Evolutionary conservation across 202 grass and related monocot species (phyloP).

Genomic region (Carex arenaria): DNA sequence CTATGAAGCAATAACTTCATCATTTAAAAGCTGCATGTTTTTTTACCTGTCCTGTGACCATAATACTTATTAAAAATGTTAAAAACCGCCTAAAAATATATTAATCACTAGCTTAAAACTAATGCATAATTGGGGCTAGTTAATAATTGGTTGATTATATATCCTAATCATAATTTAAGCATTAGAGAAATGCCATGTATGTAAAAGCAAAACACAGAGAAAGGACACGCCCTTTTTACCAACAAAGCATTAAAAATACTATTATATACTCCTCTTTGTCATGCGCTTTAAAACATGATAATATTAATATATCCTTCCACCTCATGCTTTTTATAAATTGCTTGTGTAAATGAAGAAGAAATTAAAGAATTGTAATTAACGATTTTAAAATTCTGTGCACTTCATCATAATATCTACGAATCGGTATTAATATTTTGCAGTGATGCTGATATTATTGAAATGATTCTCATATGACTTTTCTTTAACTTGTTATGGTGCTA

Average conservation of each 20-base stretch:
- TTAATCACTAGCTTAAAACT: not conserved
- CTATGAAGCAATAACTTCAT: not conserved
- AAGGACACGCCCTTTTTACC: not conserved
- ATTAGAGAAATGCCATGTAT: not conserved
- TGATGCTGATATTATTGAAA: not conserved
- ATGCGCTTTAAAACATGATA: not conserved
- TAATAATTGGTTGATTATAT: not conserved
- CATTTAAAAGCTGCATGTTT: not conserved
- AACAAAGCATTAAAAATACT: not conserved
- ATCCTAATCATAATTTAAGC: not conserved
- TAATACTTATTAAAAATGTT: not conserved
- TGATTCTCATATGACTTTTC: not conserved
- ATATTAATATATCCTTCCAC: too few species aligned
- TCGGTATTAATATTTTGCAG: not conserved
- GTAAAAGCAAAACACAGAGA: not conserved
- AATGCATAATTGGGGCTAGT: not conserved
- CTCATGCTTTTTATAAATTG: not conserved
- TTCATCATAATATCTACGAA: not conserved
- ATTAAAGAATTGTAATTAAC: too few species aligned
- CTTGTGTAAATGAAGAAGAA: conserved; percentile 5
- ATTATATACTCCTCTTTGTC: not conserved
- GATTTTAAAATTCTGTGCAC: not conserved
- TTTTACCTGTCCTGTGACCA: not conserved
- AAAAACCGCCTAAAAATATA: not conserved
- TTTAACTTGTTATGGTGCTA: not conserved